phyloP scores from a whole-genome alignment of 805 yeast species.

The Tetrapisispora taiwanensis region DNA sequence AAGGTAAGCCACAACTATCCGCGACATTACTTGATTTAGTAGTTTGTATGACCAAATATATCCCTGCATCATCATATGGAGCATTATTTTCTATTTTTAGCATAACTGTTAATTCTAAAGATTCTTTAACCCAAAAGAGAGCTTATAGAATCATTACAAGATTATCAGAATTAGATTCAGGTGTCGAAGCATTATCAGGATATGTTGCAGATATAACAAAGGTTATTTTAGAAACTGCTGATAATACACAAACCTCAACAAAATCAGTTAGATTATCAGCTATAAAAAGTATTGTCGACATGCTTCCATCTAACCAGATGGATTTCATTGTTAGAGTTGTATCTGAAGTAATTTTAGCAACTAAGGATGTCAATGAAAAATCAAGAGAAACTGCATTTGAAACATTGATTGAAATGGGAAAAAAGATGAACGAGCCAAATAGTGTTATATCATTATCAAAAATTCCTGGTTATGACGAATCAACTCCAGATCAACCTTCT shows the following conservation, averaged over 20 bases:
- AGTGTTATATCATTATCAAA: constrained; percentile 56
- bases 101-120: constrained; percentile 47
- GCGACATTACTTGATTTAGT: constrained; percentile 87
- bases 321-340: constrained; percentile 71
- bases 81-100: constrained; percentile 74
- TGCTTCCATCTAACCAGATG: constrained; percentile 55
- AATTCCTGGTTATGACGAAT: constrained; percentile 57
- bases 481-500: constrained; percentile 54
- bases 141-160: constrained; percentile 70
- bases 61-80: constrained; percentile 59
- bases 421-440: constrained; percentile 56
- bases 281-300: constrained; percentile 46
- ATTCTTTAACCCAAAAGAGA: constrained; percentile 76
- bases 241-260: constrained; percentile 57
- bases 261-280: constrained; percentile 72
- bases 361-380: constrained; percentile 89
- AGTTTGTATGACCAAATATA: constrained; percentile 76
- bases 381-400: constrained; percentile 74
- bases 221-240: constrained; percentile 48
- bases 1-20: constrained; percentile 38
- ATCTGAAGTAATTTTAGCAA: constrained; percentile 81
- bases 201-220: constrained; percentile 51
- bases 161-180: constrained; percentile 59
- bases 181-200: constrained; percentile 41
- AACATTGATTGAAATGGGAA: constrained; percentile 70